phyloP scores from a whole-genome alignment of 2,329 filamentous ascomycete genomes.

The Exophiala mesophila region DNA sequence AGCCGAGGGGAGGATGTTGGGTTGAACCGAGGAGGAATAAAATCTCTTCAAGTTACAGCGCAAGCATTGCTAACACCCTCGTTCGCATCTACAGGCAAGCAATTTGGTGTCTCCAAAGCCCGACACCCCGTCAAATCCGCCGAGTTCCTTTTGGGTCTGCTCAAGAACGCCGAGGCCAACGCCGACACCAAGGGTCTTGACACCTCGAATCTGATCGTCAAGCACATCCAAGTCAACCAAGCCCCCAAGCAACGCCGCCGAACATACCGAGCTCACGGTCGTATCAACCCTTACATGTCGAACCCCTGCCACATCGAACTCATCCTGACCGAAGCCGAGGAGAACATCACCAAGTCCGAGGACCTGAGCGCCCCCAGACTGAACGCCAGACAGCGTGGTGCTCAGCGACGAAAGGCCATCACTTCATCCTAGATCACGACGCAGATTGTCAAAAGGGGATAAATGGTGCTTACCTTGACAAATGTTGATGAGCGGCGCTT shows the following conservation, averaged over 20 bases:
- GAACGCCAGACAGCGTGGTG: slow-evolving; percentile 86
- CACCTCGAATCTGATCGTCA: slow-evolving; percentile 94
- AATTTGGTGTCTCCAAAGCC: slow-evolving; percentile 95
- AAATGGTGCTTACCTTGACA: no score
- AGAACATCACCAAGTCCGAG: slow-evolving; percentile 88
- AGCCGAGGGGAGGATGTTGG: no score
- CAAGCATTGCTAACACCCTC: slow-evolving; percentile 13
- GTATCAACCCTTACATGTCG: slow-evolving; percentile 99
- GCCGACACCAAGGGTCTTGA: slow-evolving; percentile 96
- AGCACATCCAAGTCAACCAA: slow-evolving; percentile 99
- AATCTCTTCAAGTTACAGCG: no score
- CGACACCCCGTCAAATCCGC: slow-evolving; percentile 99
- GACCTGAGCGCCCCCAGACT: slow-evolving; percentile 62
- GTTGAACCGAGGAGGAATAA: no score
- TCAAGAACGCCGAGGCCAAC: slow-evolving; percentile 97
- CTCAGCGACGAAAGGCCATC: slow-evolving; percentile 57
- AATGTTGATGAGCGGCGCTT: no score
- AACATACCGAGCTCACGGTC: slow-evolving; percentile 99
- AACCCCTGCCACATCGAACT: slow-evolving; percentile 99
- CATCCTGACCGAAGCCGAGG: slow-evolving; percentile 96
- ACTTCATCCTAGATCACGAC: slow-evolving; percentile 38
- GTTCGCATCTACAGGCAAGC: slow-evolving; percentile 67
- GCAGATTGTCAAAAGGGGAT: not conserved
- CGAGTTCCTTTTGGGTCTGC: slow-evolving; percentile 93
- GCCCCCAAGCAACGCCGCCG: slow-evolving; percentile 98